Base-by-base conservation (phyloP, 2,329 filamentous ascomycete genomes). In the Aspergillus vadensis region DNA sequence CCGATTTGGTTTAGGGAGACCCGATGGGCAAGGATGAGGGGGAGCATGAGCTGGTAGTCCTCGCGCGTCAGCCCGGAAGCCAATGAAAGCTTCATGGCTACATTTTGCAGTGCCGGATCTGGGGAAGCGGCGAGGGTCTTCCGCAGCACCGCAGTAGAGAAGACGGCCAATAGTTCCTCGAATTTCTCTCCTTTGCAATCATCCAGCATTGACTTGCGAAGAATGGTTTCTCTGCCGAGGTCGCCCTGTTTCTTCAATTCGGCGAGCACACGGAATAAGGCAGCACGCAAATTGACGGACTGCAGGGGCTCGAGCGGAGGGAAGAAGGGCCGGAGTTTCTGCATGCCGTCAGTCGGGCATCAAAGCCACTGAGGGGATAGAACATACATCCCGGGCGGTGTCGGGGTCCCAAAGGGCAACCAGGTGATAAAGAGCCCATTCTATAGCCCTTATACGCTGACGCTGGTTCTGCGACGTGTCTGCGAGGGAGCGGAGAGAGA, bases 131-230 rank as follows among this genome's bases (percentile, higher is more conserved):
- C 79, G 1, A 90, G 77, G 0, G 85, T 76, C 70, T 89, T 92
- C 70, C 90, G 90, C 63, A 98, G 75, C 0, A 97, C 92, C 0
- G 87, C 85, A 14, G 90, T 91, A 1, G 94, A 97, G 69, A 99
- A 96, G 0, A 87, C 82, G 3, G 91, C 87, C 27, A 98, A 82
- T 1, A 97, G 80, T 72, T 99, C 95, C 72, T 93, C 92, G 57
- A 98, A 86, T 64, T 91, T 88, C 57, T 97, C 92, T 5, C 94
- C 94, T 66, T 90, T 93, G 78, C 95, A 99, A 69, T 99, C 94
- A 72, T 99, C 95, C 55, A 99, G 81, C 91, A 97, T 97, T 0
- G 92, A 96, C 80, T 97, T 97, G 55, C 95, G 87, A 32, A 98
- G 79, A 0, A 96, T 85, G 0, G 86, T 85, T 70, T 97, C 92